phyloP scores from a whole-genome alignment of 2,329 filamentous ascomycete genomes.

The Alternaria angustiovoidea region DNA sequence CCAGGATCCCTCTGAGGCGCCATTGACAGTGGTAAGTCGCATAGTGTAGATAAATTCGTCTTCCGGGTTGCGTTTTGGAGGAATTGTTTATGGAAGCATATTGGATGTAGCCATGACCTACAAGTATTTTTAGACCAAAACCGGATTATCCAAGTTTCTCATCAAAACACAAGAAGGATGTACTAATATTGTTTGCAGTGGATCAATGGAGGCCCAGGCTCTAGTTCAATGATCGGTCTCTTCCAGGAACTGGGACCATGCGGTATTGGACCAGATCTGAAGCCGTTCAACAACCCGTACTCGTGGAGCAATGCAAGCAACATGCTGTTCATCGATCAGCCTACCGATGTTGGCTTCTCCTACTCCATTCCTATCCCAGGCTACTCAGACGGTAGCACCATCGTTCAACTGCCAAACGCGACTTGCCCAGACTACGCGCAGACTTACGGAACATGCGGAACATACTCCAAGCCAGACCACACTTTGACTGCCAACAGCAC shows the following conservation, averaged over 20 bases:
- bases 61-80: too few species aligned
- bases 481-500: conserved; percentile 63
- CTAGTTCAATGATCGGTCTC: conserved; percentile 65
- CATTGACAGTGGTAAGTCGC: conserved; percentile 58
- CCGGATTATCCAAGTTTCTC: not conserved
- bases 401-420: conserved; percentile 57
- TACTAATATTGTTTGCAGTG: conserved; percentile 45
- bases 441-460: conserved; percentile 59
- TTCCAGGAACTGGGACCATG: conserved; percentile 64
- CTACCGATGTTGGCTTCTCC: conserved; percentile 66
- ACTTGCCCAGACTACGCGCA: conserved; percentile 62
- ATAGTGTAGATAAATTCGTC: not conserved
- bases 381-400: conserved; percentile 47
- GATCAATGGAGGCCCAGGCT: conserved; percentile 66
- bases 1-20: conserved; percentile 59
- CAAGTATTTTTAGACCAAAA: too few species aligned
- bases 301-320: conserved; percentile 71
- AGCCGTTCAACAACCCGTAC: conserved; percentile 66
- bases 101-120: too few species aligned
- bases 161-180: not conserved
- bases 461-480: conserved; percentile 62
- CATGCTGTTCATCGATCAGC: conserved; percentile 76
- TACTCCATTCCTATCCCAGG: conserved; percentile 59
- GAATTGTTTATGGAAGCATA: too few species aligned
- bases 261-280: conserved; percentile 55